These are phyloP conservation scores for Xenoacremonium recifei DNA, from an alignment of 2,329 filamentous ascomycete genomes.

Conservation along the genomic window DNA sequence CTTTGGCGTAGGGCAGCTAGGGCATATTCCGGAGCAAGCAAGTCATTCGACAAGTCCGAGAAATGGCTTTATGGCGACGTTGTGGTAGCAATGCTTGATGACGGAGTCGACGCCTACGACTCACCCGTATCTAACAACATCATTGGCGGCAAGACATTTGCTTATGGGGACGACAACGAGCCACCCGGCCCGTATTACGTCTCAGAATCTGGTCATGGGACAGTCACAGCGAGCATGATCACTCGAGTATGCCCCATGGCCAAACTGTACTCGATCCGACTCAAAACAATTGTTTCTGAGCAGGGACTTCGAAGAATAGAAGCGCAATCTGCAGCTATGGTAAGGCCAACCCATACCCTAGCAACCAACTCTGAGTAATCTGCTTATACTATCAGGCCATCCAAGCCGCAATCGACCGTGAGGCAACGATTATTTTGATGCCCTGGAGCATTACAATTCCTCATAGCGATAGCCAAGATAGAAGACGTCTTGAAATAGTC, in stretches of 20 bases:
- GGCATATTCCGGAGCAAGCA: too few relatives aligned
- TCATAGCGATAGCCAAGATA: neutral
- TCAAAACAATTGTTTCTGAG: constrained; percentile 13
- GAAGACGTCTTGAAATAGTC: neutral
- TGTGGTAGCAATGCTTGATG: constrained; percentile 8
- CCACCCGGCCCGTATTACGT: constrained; percentile 6
- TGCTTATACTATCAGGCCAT: constrained; percentile 2
- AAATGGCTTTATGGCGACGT: too few relatives aligned
- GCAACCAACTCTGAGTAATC: neutral
- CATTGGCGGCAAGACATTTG: constrained; percentile 8
- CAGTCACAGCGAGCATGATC: constrained; percentile 24
- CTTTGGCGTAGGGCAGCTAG: too few relatives aligned
- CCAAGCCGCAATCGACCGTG: constrained; percentile 9
- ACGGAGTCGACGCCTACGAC: constrained; percentile 5
- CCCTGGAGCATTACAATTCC: constrained; percentile 11
- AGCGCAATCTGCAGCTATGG: constrained; percentile 5
- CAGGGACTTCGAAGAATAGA: constrained; percentile 2
- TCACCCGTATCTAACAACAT: neutral
- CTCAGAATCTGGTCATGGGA: constrained; percentile 17
- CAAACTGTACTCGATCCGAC: constrained; percentile 20
- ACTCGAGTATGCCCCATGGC: constrained; percentile 22
- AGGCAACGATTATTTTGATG: constrained; percentile 14
- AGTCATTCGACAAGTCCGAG: too few relatives aligned
- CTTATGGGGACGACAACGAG: constrained; percentile 4
- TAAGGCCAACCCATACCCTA: constrained; percentile 2